Base-by-base conservation (phyloP, 176 grass and related monocot genomes). In the Carex scoparia region DNA sequence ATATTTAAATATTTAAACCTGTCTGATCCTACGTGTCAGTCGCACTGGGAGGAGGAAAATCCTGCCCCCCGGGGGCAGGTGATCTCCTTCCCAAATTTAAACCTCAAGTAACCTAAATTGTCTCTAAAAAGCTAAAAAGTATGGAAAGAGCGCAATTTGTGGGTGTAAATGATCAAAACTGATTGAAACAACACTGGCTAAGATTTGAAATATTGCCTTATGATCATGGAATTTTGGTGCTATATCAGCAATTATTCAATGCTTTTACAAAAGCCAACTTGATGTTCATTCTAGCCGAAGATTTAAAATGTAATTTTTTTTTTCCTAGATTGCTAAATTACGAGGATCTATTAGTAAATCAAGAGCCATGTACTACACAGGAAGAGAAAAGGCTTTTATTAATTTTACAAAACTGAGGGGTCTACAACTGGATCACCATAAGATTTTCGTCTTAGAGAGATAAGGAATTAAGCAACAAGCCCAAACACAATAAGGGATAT, bases 401-500 rank as follows among this genome's bases (percentile, higher is more conserved):
- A 30, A 93, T 88, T 84, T 64, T 98, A 54, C 95, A 98, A 86
- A 88, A 93, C 53, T 85, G 88, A 63, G 95, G 95, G 69, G 84
- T 94, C 84, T 88, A 84, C 81, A 94, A 98, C 69, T 98, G 93
- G 95, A 90, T 98, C 87, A 88, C 93, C 65, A 92, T 93, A 4
- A 40, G 38, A 4, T 40, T 4, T 40, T 40, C 38, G 38, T 40
- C 5, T 4, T 40, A 40, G 4, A 40, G 4, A 40, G 38, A 40
- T 40, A 40, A 4, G 38, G 38, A 40, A 40, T 37, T 37, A 37
- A 37, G 38, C 38, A 40, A 4, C 4, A 40, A 0, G 4, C 4
- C 38, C 38, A 4, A 4, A 37, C 38, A 38, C 37, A 40, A 40
- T 40, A 3, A 40, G 38, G 38, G 38, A 4, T 40, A 40, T 37